Evolutionary conservation across 2,329 filamentous ascomycete genomes (phyloP).

Genomic region (Domatiomyces catenatus): DNA sequence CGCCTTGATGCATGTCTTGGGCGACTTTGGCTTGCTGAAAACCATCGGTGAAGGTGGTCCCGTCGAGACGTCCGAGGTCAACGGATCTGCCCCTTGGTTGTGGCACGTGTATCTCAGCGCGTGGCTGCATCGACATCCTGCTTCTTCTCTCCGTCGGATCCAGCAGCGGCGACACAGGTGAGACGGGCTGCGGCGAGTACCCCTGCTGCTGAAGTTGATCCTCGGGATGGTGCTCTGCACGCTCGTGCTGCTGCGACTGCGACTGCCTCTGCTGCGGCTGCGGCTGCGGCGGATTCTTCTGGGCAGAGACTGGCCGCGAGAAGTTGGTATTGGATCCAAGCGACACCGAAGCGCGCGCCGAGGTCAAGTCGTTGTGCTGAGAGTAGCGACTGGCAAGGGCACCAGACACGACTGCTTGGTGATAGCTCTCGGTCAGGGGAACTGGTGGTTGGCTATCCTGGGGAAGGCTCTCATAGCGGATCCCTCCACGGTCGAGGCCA

Average conservation of each 20-base stretch:
- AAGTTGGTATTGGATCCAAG: conserved; percentile 8
- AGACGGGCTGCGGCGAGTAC: conserved; percentile 2
- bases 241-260: not conserved
- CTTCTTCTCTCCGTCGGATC: conserved; percentile 4
- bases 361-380: not conserved
- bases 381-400: not conserved
- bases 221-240: no score
- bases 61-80: conserved; percentile 12
- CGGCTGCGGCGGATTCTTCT: conserved; percentile 3
- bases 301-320: conserved; percentile 11
- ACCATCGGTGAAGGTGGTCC: conserved; percentile 8
- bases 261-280: not conserved
- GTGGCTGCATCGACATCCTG: conserved; percentile 1
- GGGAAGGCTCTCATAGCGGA: conserved; percentile 12
- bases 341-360: conserved; percentile 2
- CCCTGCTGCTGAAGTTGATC: not conserved
- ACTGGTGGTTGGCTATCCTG: conserved; percentile 10
- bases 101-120: conserved; percentile 2
- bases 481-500: conserved; percentile 1
- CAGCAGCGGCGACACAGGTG: conserved; percentile 13
- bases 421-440: conserved; percentile 3
- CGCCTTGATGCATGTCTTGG: conserved; percentile 17
- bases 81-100: conserved; percentile 5
- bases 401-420: not conserved
- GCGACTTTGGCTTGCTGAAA: conserved; percentile 15